Conservation (phyloP, 768 basidiomycete species). For the Lentinula sp. region DNA sequence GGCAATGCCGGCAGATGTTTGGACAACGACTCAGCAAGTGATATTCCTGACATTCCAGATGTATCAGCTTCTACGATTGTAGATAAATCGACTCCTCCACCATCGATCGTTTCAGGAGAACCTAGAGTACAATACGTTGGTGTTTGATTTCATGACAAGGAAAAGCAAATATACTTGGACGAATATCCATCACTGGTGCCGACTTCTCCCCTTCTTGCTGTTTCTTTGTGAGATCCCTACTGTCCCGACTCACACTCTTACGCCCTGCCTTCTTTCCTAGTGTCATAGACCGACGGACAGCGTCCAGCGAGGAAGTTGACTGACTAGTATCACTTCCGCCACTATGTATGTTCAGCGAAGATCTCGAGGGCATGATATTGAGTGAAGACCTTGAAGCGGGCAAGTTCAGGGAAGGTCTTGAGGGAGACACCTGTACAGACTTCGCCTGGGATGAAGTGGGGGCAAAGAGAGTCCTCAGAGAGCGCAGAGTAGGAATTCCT, state of each 20-base stretch:
- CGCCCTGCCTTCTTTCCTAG: not conserved
- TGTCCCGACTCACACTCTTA: not conserved
- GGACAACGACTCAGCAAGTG: not conserved
- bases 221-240: not conserved
- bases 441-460: not conserved
- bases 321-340: not conserved
- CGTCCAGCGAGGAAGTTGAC: not conserved
- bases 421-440: not conserved
- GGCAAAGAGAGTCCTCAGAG: not conserved
- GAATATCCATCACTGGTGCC: not conserved
- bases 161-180: not conserved
- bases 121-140: not conserved
- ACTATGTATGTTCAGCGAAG: not conserved
- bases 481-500: not conserved
- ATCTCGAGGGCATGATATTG: not conserved
- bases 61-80: constrained; percentile 7
- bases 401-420: not conserved
- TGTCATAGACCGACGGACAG: not conserved
- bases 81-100: not conserved
- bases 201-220: not conserved
- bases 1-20: not conserved
- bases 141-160: not conserved
- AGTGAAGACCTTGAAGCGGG: not conserved
- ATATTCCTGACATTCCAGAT: not conserved
- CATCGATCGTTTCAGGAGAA: not conserved